These are phyloP conservation scores for Dorcoceras hygrometricum DNA, from an alignment of 257 asterid genomes.

Conservation along the genomic window DNA sequence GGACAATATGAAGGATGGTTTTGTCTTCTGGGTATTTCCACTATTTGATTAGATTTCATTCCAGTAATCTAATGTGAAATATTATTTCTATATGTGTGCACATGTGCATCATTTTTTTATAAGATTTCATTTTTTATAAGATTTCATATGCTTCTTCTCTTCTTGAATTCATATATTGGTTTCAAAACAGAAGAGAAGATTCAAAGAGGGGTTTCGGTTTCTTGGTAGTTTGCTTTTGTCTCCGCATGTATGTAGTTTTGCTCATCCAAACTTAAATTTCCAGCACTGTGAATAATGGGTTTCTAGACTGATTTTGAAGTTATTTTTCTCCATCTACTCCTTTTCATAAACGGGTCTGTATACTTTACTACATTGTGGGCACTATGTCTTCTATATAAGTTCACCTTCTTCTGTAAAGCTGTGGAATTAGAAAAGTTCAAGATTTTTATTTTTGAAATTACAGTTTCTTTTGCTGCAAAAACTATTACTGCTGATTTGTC, in stretches of 20 bases:
- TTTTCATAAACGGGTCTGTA: conserved; percentile 15
- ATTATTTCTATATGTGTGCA: conserved; percentile 28
- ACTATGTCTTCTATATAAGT: conserved; percentile 12
- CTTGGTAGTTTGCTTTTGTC: conserved; percentile 47
- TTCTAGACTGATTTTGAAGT: conserved; percentile 8
- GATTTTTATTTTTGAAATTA: conserved; percentile 29
- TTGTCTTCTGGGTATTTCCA: conserved; percentile 67
- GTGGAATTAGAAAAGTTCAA: conserved; percentile 37
- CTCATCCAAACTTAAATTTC: conserved; percentile 17
- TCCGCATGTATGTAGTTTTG: conserved; percentile 36
- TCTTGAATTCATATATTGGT: conserved; percentile 42
- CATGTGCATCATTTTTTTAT: conserved; percentile 34
- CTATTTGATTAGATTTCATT: conserved; percentile 52
- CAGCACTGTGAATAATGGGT: conserved; percentile 19
- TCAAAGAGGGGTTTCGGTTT: conserved; percentile 37
- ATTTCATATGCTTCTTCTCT: conserved; percentile 26
- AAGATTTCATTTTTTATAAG: conserved; percentile 26
- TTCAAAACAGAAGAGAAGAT: conserved; percentile 45
- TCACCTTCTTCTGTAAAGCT: conserved; percentile 32
- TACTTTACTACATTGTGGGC: conserved; percentile 6
- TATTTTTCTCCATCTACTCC: neutral
- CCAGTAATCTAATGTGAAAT: conserved; percentile 20
- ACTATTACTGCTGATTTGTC: conserved; percentile 20
- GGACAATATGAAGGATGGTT: conserved; percentile 66
- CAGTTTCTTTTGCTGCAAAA: conserved; percentile 25